phyloP scores from a whole-genome alignment of 78 protist genomes.

The Dictyostelium purpureum region DNA sequence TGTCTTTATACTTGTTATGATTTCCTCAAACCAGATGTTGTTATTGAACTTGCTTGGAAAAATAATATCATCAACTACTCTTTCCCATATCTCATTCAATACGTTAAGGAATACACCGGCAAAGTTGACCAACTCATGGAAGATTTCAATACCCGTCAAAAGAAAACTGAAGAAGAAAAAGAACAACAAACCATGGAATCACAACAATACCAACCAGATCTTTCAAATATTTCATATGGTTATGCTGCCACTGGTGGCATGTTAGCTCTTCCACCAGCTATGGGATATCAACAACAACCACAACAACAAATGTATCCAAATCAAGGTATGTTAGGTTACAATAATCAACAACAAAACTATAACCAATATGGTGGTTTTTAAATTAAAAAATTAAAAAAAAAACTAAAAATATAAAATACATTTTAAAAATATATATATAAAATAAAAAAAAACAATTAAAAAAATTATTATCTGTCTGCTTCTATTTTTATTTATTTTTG shows the following conservation, averaged over 20 bases:
- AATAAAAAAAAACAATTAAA: too few relatives aligned
- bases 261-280: slow-evolving; percentile 69
- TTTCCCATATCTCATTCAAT: slow-evolving; percentile 99
- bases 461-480: background rate
- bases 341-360: background rate
- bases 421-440: too few relatives aligned
- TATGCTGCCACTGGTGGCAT: slow-evolving; percentile 78
- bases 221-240: slow-evolving; percentile 43
- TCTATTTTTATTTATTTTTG: too few relatives aligned
- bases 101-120: slow-evolving; percentile 53
- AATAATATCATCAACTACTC: slow-evolving; percentile 94
- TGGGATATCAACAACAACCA: slow-evolving; percentile 13
- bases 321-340: background rate
- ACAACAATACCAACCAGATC: slow-evolving; percentile 70
- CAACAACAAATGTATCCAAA: slow-evolving; percentile 7
- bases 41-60: slow-evolving; percentile 99
- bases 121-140: slow-evolving; percentile 55
- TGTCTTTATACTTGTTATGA: slow-evolving; percentile 98
- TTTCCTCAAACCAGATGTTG: slow-evolving; percentile 95
- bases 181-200: slow-evolving; percentile 58
- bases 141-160: slow-evolving; percentile 43
- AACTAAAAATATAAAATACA: background rate
- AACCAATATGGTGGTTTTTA: slow-evolving; percentile 36
- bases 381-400: background rate
- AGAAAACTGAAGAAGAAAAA: slow-evolving; percentile 73